Evolutionary conservation across 495 filamentous ascomycete genomes (phyloP).

Genomic region (Terfezia claveryi): DNA sequence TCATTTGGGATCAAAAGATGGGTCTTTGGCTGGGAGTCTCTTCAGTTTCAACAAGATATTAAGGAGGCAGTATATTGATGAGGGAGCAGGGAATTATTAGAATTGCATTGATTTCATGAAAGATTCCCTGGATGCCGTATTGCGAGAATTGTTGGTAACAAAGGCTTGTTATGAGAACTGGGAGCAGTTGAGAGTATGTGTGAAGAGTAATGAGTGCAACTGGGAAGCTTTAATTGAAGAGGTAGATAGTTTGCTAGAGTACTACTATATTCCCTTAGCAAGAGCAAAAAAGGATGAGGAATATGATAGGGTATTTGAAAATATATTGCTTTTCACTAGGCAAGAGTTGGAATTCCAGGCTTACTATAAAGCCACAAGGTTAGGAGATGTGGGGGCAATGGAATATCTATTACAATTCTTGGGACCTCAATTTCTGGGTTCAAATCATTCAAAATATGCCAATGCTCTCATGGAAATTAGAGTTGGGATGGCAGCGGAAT

Average conservation of each 20-base stretch:
- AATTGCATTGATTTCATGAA: not conserved
- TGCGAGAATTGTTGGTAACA: not conserved
- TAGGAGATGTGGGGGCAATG: not conserved
- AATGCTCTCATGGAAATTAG: not conserved
- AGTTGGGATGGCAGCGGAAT: not conserved
- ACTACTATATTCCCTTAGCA: not conserved
- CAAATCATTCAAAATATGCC: not conserved
- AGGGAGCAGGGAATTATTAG: not conserved
- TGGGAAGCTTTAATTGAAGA: not conserved
- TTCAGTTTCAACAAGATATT: not conserved
- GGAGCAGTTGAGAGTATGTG: not conserved
- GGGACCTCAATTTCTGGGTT: not conserved
- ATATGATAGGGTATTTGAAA: not conserved
- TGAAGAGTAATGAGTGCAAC: too few species aligned
- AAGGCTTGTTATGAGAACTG: not conserved
- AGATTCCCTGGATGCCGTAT: not conserved
- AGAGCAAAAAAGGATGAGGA: not conserved
- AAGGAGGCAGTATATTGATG: not conserved
- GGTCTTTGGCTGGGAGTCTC: not conserved
- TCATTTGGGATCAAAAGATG: not conserved
- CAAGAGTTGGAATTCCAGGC: not conserved
- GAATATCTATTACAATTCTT: not conserved
- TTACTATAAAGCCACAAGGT: not conserved
- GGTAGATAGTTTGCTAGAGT: not conserved
- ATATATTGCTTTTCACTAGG: not conserved